Percentiles rank a stretch among this genome's conserved stretches.
phyloP scores from a whole-genome alignment of 805 yeast species.

The Wickerhamomyces rabaulensis region DNA sequence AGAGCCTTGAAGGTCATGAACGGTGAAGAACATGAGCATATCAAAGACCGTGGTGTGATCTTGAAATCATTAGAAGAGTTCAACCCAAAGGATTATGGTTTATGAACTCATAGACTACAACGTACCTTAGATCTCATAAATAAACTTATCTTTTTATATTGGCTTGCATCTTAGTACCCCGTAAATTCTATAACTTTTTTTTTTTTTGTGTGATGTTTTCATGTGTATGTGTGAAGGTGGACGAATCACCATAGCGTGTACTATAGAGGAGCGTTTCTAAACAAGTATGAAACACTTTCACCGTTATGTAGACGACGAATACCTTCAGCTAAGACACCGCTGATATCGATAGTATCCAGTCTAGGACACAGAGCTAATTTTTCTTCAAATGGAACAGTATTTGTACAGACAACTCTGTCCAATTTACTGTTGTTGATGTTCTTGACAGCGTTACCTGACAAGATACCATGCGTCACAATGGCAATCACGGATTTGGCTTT shows the following conservation, averaged over 20 bases:
- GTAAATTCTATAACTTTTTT: neutral
- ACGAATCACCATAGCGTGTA: neutral
- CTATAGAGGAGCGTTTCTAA: slow-evolving; percentile 55
- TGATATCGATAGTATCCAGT: slow-evolving; percentile 64
- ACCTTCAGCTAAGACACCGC: slow-evolving; percentile 74
- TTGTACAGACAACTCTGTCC: slow-evolving; percentile 70
- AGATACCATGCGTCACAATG: slow-evolving; percentile 77
- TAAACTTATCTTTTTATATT: neutral
- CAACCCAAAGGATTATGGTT: slow-evolving; percentile 42
- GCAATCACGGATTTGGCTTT: slow-evolving; percentile 73
- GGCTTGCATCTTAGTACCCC: too few species aligned
- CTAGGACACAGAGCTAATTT: slow-evolving; percentile 53
- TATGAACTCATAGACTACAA: slow-evolving; percentile 17
- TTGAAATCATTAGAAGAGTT: slow-evolving; percentile 48
- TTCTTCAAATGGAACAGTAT: slow-evolving; percentile 73
- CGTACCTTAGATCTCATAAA: neutral
- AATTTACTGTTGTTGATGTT: slow-evolving; percentile 66
- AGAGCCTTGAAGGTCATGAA: slow-evolving; percentile 55
- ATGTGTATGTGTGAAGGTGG: neutral
- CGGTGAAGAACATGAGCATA: slow-evolving; percentile 42
- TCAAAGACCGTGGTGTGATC: slow-evolving; percentile 56
- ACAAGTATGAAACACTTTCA: slow-evolving; percentile 76
- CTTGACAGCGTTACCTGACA: slow-evolving; percentile 68
- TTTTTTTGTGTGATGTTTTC: neutral
- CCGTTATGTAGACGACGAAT: slow-evolving; percentile 83